These are phyloP conservation scores for Kurtzmaniella quercitrusa DNA, from an alignment of 1,139 yeast genomes.

Conservation along the genomic window DNA sequence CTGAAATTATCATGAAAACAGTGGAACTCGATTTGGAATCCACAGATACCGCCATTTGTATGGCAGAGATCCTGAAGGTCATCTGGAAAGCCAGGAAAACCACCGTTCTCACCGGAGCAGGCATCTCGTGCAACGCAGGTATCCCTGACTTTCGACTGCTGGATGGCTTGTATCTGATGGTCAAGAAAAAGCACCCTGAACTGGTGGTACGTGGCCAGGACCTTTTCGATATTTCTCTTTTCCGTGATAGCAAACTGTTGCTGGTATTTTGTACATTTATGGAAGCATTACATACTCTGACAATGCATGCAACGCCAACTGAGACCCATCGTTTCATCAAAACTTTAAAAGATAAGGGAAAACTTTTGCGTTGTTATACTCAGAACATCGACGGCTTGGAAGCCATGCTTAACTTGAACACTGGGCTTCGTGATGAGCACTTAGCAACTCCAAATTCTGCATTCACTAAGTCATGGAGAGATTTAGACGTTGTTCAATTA, in stretches of 20 bases:
- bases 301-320: slow-evolving; percentile 70
- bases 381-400: slow-evolving; percentile 64
- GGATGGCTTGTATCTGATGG: slow-evolving; percentile 77
- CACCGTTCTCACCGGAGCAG: slow-evolving; percentile 83
- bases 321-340: slow-evolving; percentile 78
- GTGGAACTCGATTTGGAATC: slow-evolving; percentile 29
- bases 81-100: slow-evolving; percentile 50
- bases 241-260: slow-evolving; percentile 62
- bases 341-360: slow-evolving; percentile 58
- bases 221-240: slow-evolving; percentile 79
- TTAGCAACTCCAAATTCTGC: slow-evolving; percentile 17
- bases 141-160: slow-evolving; percentile 90
- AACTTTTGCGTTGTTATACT: slow-evolving; percentile 77
- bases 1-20: slow-evolving; percentile 36
- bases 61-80: slow-evolving; percentile 36
- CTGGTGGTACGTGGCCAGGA: slow-evolving; percentile 78
- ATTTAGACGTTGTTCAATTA: slow-evolving; percentile 74
- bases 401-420: slow-evolving; percentile 37
- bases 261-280: slow-evolving; percentile 75
- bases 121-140: slow-evolving; percentile 94
- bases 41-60: slow-evolving; percentile 18
- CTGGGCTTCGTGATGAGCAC: slow-evolving; percentile 34
- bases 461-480: slow-evolving; percentile 50
- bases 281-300: slow-evolving; percentile 65
- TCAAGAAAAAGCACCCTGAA: slow-evolving; percentile 59